A percentile compares a stretch with the other conserved stretches of the same genome.
phyloP scores from a whole-genome alignment of 305 asterid genomes.

The Fraxinus baroniana region DNA sequence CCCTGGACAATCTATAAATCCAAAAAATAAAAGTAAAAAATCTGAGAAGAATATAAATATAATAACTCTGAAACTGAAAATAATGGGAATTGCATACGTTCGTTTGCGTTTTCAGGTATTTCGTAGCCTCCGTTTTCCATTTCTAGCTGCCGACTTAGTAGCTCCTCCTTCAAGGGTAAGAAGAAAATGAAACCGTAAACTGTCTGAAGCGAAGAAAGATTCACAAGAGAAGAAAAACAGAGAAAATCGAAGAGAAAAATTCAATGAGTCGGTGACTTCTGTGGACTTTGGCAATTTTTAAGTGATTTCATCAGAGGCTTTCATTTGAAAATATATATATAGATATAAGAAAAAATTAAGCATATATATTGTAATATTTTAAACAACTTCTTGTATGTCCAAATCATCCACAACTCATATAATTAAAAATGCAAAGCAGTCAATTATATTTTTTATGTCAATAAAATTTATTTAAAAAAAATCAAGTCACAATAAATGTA shows the following conservation, averaged over 20 bases:
- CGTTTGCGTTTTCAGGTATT: conserved; percentile 72
- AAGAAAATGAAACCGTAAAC: background rate
- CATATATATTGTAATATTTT: too few relatives aligned
- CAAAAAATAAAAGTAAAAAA: background rate
- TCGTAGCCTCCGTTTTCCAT: conserved; percentile 58
- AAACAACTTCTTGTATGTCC: background rate
- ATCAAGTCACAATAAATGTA: too few relatives aligned
- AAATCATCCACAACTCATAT: background rate
- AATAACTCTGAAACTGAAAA: background rate
- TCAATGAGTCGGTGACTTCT: background rate
- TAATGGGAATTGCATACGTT: conserved; percentile 40
- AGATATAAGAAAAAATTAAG: too few relatives aligned
- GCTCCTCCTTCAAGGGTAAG: background rate
- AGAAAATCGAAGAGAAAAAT: background rate
- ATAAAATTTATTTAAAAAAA: too few relatives aligned
- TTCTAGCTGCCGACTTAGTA: background rate
- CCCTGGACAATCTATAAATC: conserved; percentile 78
- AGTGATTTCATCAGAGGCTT: background rate
- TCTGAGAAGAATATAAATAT: background rate
- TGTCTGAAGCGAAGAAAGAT: background rate
- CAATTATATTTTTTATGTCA: too few relatives aligned
- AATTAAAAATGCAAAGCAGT: background rate
- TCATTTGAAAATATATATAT: too few relatives aligned
- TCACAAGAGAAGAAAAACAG: background rate
- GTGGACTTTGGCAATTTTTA: background rate